Evolutionary conservation across 2,329 filamentous ascomycete genomes (phyloP), one percentile per base, ranked within the genome.

Genomic region (Trichoderma sp.): DNA sequence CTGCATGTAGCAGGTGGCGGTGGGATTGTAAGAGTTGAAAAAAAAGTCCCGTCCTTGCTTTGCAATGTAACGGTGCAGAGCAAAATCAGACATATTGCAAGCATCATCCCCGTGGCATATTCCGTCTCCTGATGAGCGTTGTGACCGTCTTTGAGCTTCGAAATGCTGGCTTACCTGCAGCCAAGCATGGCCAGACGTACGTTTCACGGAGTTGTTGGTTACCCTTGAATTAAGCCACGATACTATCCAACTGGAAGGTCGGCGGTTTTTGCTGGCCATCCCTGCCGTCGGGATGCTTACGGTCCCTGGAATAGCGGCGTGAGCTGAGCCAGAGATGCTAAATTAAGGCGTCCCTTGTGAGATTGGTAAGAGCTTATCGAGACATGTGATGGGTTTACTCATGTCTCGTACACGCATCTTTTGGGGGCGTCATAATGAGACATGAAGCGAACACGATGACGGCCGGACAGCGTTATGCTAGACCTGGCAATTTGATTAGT

Each of bases 311-410:
- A 30, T 30, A 30, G 28, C 53, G 28, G 30, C 28, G 28, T 24
- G 34, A 21, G 65, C 26, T 60, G 51, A 68, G 34, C 34, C 8
- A 43, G 26, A 43, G 53, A 47, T 68, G 21, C 65, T 68, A 68
- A 47, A 58, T 47, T 68, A 30, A 58, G 53, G 26, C 9, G 24
- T 18, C 47, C 32, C 28, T 6, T 43, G 32, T 58, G 34, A 43
- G 65, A 60, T 60, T 58, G 34, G 34, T 43, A 60, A 68, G 65
- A 60, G 34, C 18, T 32, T 68, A 58, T 67, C 32, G 18, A 60
- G 24, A n/a, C 24, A 36, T 30, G 15, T 67, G 51, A 18, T 30
- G 32, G 9, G 9, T 30, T 56, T 28, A 21, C 30, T 15, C 57
- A n/a, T 24, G 47, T 14, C n/a, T 12, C 21, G 47, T 53, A 53